Evolutionary conservation across 2,329 filamentous ascomycete species (phyloP), one percentile per base, ranked within the genome.

Genomic region (Neofusicoccum cordaticola): DNA sequence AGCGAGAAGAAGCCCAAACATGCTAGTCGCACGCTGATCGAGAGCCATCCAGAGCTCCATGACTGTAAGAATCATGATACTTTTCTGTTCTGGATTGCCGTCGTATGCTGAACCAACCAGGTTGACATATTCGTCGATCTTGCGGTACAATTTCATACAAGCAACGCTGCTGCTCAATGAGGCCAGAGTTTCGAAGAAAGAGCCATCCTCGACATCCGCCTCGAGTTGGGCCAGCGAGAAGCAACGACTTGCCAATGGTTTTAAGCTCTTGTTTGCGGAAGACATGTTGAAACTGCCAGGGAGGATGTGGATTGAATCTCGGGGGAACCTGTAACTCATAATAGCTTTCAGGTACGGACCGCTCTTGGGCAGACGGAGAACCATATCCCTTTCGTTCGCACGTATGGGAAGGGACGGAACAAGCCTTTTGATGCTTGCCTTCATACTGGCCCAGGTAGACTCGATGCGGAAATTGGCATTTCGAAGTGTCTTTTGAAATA

Each of bases 31-130:
- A n/a, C 70, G 72, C 11, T 75, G 69, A 66, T 91, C 88, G 71
- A 89, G 80, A 1, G 71, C 69, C 2, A 83, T 71, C 88, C 87
- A 91, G 0, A 88, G 67, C 57, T 86, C 82, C 70, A 90, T 81
- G 0, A 86, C 48, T 7, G 76, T 80, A 1, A 90, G 77, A 0
- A 89, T 72, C 68, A 84, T 80, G 0, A 74, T 65, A 34, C 86
- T 87, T 67, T 80, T 82, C 27, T 83, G 79, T 56, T 84, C 82
- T 0, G 81, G 77, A 64, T 83, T 79, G 3, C 69, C 67, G 65
- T 79, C 68, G 66, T 85, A 86, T 0, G 73, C 69, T 0, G 75
- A 67, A 0, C 71, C 67, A 2, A 79, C 75, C 1, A 67, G 58
- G 0, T 69, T 42, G 0, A 82, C 66, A 60, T 83, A 80, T 0